These are phyloP conservation scores for Astrocystis sublimbata DNA, from an alignment of 495 filamentous ascomycete species.

Conservation along the genomic window DNA sequence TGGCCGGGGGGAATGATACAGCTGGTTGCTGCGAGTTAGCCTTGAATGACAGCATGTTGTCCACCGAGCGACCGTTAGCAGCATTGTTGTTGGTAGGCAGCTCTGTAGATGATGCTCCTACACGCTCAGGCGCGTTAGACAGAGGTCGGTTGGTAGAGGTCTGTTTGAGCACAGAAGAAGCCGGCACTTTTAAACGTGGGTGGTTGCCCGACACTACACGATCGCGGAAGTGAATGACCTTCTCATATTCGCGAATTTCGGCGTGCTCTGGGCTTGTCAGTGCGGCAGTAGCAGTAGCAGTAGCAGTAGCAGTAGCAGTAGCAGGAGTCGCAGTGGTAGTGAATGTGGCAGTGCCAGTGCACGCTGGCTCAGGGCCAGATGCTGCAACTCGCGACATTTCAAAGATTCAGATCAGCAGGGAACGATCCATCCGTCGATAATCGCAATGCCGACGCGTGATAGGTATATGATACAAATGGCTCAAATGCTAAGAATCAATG, in stretches of 20 bases:
- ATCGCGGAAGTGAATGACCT: slow-evolving; percentile 74
- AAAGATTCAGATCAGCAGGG: slow-evolving; percentile 19
- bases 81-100: slow-evolving; percentile 9
- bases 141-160: slow-evolving; percentile 39
- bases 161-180: slow-evolving; percentile 31
- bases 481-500: not conserved
- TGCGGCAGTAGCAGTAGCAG: slow-evolving; percentile 17
- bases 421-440: slow-evolving; percentile 11
- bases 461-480: not conserved
- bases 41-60: slow-evolving; percentile 41
- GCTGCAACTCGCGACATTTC: slow-evolving; percentile 20
- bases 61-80: slow-evolving; percentile 32
- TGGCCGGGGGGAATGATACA: slow-evolving; percentile 30
- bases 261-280: slow-evolving; percentile 33
- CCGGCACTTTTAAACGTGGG: slow-evolving; percentile 61
- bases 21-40: slow-evolving; percentile 38
- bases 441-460: slow-evolving; percentile 1
- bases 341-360: not conserved
- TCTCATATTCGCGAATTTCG: slow-evolving; percentile 63
- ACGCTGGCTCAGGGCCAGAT: slow-evolving; percentile 8
- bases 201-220: slow-evolving; percentile 73
- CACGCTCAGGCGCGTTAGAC: slow-evolving; percentile 28
- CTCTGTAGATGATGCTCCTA: slow-evolving; percentile 30
- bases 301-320: slow-evolving; percentile 29
- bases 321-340: slow-evolving; percentile 18